Evolutionary conservation across 2,329 filamentous ascomycete species (phyloP), one percentile per base, ranked within the genome.

Genomic region (Delphinella strobiligena): DNA sequence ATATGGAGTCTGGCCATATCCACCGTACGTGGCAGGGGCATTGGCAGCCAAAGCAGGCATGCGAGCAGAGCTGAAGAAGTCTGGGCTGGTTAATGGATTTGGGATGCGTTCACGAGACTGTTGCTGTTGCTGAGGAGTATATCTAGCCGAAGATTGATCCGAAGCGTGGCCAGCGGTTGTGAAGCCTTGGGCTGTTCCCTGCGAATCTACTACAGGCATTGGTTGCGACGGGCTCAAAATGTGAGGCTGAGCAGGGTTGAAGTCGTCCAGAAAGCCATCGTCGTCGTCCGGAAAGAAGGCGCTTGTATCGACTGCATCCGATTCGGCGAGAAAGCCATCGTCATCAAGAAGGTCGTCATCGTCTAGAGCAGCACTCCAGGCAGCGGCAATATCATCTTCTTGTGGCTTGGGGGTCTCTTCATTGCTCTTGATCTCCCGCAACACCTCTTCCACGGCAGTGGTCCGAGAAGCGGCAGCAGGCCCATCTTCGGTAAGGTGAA

Each of bases 281-380:
- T 84, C 83, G 55, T 94, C 88, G 49, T 88, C 88, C 34, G 82
- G 77, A 47, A 88, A 78, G 49, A 89, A 78, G 1, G 71, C 69
- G 18, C 74, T 64, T 1, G 77, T 70, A 48, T 84, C 78, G 14
- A 82, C 52, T 38, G 68, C 52, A 17, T 49, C 49, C 9, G 48
- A 37, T 35, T 56, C 54, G 17, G 54, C 54, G 32, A 58, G 37
- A n/a, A 60, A 41, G 22, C 68, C 61, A 22, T 84, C 81, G 36
- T 83, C 81, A 11, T 67, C 84, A 51, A 95, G 39, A 15, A 61
- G 41, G 24, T 68, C 61, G 19, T 84, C 81, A 34, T 83, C 81
- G 11, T 67, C 84, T 51, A 95, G 74, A 32, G 85, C 83, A 34
- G 83, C 81, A 47, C 85, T 75, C 84, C 89, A 94, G 49, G 85